Base-by-base conservation (phyloP, 495 filamentous ascomycete species). In the Neurospora hispaniola region DNA sequence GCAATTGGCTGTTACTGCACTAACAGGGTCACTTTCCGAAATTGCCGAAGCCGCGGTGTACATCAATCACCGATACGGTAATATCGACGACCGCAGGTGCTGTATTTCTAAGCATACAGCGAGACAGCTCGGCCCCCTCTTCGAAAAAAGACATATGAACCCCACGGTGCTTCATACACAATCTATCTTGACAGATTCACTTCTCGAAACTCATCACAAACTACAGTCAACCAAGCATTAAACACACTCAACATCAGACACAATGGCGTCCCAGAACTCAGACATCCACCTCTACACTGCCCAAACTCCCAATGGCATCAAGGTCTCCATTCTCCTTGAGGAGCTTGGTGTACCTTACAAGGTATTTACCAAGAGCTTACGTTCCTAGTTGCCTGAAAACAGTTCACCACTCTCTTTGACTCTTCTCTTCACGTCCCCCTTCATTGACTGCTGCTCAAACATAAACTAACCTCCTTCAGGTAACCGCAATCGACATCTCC, bases 321-420 rank as follows among this genome's bases (percentile, higher is more conserved):
- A 97, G 79, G 88, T 95, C 77, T 93, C 92, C 70, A 97, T 97
- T 76, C 87, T 92, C 0, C 84, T 98, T n/a, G 94, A 97, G 82
- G 94, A 97, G 83, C 86, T 97, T 1, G 89, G 89, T 5, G 75
- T 93, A 23, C 86, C 90, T 54, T 95, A 93, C 75, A 86, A 88
- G 76, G 83, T 27, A 46, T 9, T 44, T 8, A 35, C 7, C 8
- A 31, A 20, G 18, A 27, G 18, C 46, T 73, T 14, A 2, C 68
- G 35, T 27, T 9, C 79, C 9, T 4, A 12, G 0, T 62, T 31
- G 12, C 23, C 1, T 3, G 5, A 8, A 12, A 62, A 31, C 27
- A 35, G 31, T 6, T 31, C 23, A 23, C 0, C 20, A 9, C 9
- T 59, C 20, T 59, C 48, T 59, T 48, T n/a, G 23, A 20, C 44